Evolutionary conservation across 2,329 filamentous ascomycete species (phyloP), one percentile per base, ranked within the genome.

Genomic region (Akanthomyces lecanii): DNA sequence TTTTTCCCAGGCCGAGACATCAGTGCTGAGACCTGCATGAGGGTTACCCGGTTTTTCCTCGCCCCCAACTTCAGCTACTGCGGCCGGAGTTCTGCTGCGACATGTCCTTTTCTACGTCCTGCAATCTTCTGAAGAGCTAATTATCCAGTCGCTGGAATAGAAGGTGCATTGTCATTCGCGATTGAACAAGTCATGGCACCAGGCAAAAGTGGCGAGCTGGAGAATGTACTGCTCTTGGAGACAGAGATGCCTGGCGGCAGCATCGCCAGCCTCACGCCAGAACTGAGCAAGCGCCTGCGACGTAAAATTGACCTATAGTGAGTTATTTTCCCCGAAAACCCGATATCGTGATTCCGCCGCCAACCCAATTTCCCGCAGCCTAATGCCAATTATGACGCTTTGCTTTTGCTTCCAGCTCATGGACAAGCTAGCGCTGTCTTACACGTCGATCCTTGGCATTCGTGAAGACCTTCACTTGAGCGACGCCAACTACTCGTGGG

Each of bases 351-450:
- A 55, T 8, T 23, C n/a, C 16, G 25, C 23, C 16, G 11, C 10
- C 30, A 18, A 44, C 36, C 11, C 14, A 7, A n/a, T 21, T 16
- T 5, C 0, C 3, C 3, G 28, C 12, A 56, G 40, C 18, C 38
- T 54, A 14, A 25, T 54, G 52, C 52, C 52, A 5, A n/a, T 54
- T 36, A 54, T 54, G 52, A 54, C 52, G 21, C 52, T 54, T 14
- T 42, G 52, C 16, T 54, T 54, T 11, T 54, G 52, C 52, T 54
- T 54, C 21, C 52, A 53, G n/a, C 50, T 53, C 30, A 53, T 53
- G 50, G 50, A 53, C 11, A 53, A 53, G 50, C 50, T 53, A 18
- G 50, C 50, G 30, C 14, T 53, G 50, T 21, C 50, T 38, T 53
- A 53, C n/a, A 53, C 50, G 11, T 53, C 50, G n/a, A 53, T 53